These are phyloP conservation scores for Steccherinum ochraceum DNA, from an alignment of 768 basidiomycete genomes.

Conservation along the genomic window DNA sequence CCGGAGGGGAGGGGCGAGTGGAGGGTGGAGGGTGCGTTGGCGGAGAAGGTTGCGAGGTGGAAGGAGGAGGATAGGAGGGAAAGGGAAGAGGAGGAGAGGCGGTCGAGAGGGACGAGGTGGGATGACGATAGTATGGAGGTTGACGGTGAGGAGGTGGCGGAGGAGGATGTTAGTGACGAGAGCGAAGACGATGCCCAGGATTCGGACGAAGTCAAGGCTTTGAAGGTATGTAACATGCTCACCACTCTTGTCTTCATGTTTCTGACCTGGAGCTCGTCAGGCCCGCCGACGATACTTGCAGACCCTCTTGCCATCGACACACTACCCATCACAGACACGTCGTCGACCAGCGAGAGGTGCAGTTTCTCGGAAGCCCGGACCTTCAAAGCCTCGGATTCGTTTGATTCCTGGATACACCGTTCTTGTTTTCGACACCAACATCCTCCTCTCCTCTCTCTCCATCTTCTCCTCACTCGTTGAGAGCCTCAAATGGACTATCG, in stretches of 20 bases:
- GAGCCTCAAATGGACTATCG: conserved; percentile 75
- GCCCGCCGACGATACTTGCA: conserved; percentile 71
- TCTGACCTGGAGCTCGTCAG: conserved; percentile 28
- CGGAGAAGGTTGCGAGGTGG: conserved; percentile 66
- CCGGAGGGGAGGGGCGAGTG: conserved; percentile 52
- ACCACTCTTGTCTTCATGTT: conserved; percentile 7
- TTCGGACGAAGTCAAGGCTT: conserved; percentile 64
- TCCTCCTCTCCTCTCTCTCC: conserved; percentile 77
- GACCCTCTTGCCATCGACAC: conserved; percentile 50
- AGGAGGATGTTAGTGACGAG: conserved; percentile 39
- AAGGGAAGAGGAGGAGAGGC: conserved; percentile 60
- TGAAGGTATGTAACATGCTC: conserved; percentile 52
- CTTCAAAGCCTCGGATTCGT: conserved; percentile 35
- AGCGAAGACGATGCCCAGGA: conserved; percentile 60
- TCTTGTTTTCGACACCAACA: conserved; percentile 93
- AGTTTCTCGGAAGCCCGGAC: conserved; percentile 22
- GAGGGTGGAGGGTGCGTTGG: conserved; percentile 57
- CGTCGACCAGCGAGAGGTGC: conserved; percentile 24
- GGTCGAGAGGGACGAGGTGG: conserved; percentile 57
- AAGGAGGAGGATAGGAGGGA: conserved; percentile 62
- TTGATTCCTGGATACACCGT: conserved; percentile 83
- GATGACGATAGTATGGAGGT: conserved; percentile 67
- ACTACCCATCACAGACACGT: conserved; percentile 18
- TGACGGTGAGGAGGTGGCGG: conserved; percentile 48
- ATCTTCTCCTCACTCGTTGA: conserved; percentile 74